Evolutionary conservation across 257 asterid genomes (phyloP).

Genomic region (Lycium barbarum): DNA sequence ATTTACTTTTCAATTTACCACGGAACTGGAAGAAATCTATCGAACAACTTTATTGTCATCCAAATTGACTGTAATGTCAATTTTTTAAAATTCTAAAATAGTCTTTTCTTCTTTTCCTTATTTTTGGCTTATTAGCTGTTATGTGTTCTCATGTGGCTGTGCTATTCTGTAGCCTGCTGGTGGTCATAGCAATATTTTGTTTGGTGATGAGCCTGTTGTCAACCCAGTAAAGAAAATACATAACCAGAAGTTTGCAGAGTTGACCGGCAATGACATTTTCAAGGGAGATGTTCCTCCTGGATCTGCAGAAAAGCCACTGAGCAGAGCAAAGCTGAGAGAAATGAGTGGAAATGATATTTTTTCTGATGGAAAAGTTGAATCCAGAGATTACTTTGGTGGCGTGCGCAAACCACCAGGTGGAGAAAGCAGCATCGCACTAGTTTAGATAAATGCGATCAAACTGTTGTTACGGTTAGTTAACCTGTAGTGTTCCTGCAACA

Average conservation of each 20-base stretch:
- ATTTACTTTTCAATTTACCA: not conserved
- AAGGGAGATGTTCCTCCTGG: slow-evolving; percentile 81
- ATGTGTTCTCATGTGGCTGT: slow-evolving; percentile 15
- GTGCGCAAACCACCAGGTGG: slow-evolving; percentile 94
- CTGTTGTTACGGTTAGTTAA: not conserved
- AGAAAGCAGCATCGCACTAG: slow-evolving; percentile 86
- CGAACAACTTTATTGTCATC: not conserved
- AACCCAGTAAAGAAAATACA: slow-evolving; percentile 75
- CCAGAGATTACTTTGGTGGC: slow-evolving; percentile 83
- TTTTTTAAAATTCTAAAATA: not conserved
- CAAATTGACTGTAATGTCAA: not conserved
- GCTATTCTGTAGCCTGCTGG: slow-evolving; percentile 78
- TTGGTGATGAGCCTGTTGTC: slow-evolving; percentile 76
- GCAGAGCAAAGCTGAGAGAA: slow-evolving; percentile 85
- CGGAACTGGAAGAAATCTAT: not conserved
- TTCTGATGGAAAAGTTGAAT: slow-evolving; percentile 74
- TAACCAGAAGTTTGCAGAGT: slow-evolving; percentile 83
- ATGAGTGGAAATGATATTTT: slow-evolving; percentile 85
- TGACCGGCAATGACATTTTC: slow-evolving; percentile 87
- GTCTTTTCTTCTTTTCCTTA: not conserved
- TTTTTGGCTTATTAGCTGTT: not conserved
- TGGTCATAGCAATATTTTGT: slow-evolving; percentile 82
- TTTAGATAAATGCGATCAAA: slow-evolving; percentile 37
- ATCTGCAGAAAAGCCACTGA: slow-evolving; percentile 81
- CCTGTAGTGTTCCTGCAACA: slow-evolving; percentile 10